phyloP scores from a whole-genome alignment of 352 stramenopile genomes.

The Plasmopara halstedii region DNA sequence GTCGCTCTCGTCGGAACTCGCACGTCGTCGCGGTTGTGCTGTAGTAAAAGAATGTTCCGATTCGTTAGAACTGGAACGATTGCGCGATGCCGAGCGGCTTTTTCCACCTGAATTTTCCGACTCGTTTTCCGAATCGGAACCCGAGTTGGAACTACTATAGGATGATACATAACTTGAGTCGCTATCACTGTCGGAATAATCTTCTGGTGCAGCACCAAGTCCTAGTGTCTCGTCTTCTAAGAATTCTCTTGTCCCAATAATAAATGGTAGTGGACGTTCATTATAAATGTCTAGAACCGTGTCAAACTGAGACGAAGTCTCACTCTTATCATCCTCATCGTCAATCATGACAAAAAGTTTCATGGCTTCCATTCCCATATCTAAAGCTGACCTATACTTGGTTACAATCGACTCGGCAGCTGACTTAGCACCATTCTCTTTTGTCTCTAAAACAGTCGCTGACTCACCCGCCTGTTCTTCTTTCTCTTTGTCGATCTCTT shows the following conservation, averaged over 20 bases:
- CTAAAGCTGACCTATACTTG: slow-evolving; percentile 66
- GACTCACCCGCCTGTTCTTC: not conserved
- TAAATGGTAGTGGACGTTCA: slow-evolving; percentile 76
- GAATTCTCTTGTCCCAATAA: slow-evolving; percentile 83
- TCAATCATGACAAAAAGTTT: slow-evolving; percentile 82
- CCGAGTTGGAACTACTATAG: slow-evolving; percentile 63
- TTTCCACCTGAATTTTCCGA: slow-evolving; percentile 11
- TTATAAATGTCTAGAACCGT: slow-evolving; percentile 87
- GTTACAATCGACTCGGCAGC: slow-evolving; percentile 51
- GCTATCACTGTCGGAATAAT: slow-evolving; percentile 41
- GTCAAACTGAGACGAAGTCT: slow-evolving; percentile 50
- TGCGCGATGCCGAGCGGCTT: slow-evolving; percentile 5
- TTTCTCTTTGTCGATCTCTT: slow-evolving; percentile 2
- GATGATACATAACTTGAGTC: slow-evolving; percentile 54
- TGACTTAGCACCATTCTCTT: slow-evolving; percentile 20
- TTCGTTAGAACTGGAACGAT: slow-evolving; percentile 34
- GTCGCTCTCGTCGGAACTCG: slow-evolving; percentile 46
- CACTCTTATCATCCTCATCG: slow-evolving; percentile 51
- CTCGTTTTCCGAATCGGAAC: slow-evolving; percentile 25
- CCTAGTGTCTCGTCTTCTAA: slow-evolving; percentile 79
- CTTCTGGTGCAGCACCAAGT: slow-evolving; percentile 57
- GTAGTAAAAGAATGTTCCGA: slow-evolving; percentile 26
- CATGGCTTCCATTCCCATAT: slow-evolving; percentile 75
- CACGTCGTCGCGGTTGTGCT: slow-evolving; percentile 11
- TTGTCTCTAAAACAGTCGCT: slow-evolving; percentile 1